Base-by-base conservation (phyloP, 2,329 filamentous ascomycete genomes). In the Aspergillus terreus region DNA sequence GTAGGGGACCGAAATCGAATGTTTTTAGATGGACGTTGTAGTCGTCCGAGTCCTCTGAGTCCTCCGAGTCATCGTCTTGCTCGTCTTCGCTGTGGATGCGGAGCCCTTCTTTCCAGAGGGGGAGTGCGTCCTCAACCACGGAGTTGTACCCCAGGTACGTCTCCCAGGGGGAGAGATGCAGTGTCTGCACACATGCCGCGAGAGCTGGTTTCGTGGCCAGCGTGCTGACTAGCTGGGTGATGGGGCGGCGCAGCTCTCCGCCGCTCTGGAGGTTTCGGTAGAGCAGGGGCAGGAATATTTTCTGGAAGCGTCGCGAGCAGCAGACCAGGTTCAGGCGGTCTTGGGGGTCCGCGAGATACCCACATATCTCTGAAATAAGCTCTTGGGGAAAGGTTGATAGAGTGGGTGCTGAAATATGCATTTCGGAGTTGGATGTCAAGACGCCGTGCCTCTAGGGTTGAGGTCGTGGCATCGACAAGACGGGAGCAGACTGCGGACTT, bases 101-200 rank as follows among this genome's bases (percentile, higher is more conserved):
- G 12, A 32, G 21, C 1, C 12, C 23, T 30, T 44, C 43, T 44
- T 30, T 27, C 21, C 25, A 44, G 10, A 27, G 21, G n/a, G 12
- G 6, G 10, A 44, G 15, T 19, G 21, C 43, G n/a, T 25, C n/a
- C 14, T 44, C 43, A n/a, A 44, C 6, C 4, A 15, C 23, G 9
- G 11, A 12, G 43, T 44, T 25, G 23, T 14, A 27, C 1, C 43
- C 43, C 5, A 27, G 12, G 4, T 44, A 25, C n/a, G 43, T 44
- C 15, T 44, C 43, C 43, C 43, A 44, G 43, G 43, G 4, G 12
- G 43, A 44, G 9, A 44, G 43, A 17, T 44, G 43, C n/a, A 44
- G 5, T 7, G 43, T 30, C 14, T 44, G 11, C 10, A 44, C 23
- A n/a, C 21, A 30, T 25, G 43, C 43, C 43, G 43, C 43, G 15